Evolutionary conservation across 805 yeast genomes (phyloP).

Genomic region (Metschnikowia santaceciliae): DNA sequence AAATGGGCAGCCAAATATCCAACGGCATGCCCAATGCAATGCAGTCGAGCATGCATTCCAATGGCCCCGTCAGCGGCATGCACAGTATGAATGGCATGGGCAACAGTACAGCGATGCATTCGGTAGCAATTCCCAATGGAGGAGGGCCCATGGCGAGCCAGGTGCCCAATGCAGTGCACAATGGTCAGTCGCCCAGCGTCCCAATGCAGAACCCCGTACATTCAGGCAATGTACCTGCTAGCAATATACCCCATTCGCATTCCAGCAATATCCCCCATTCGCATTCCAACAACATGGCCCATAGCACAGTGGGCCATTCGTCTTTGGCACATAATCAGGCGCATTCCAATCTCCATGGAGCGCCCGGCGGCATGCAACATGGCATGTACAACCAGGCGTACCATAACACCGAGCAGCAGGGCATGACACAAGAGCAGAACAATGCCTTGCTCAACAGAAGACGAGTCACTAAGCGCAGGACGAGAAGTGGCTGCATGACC

Average conservation of each 20-base stretch:
- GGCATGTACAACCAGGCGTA: not conserved
- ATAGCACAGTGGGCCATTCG: too few relatives aligned
- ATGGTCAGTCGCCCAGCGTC: not conserved
- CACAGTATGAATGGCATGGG: not conserved
- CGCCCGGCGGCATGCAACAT: not conserved
- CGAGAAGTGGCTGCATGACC: constrained; percentile 73
- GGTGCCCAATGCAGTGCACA: not conserved
- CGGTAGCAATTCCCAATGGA: too few relatives aligned
- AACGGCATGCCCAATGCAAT: not conserved
- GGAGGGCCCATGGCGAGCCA: too few relatives aligned
- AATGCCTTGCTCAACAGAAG: constrained; percentile 33
- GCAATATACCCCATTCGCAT: not conserved
- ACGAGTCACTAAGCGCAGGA: constrained; percentile 53
- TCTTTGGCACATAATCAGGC: not conserved
- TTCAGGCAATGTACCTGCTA: not conserved
- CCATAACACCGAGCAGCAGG: not conserved
- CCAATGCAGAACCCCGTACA: not conserved
- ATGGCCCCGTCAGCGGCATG: not conserved
- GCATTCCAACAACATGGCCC: too few relatives aligned
- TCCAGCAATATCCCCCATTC: not conserved
- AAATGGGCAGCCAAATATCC: not conserved
- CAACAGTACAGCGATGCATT: too few relatives aligned
- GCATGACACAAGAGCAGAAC: constrained; percentile 16
- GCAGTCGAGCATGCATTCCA: not conserved
- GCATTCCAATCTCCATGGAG: not conserved